Evolutionary conservation across 2,329 filamentous ascomycete species (phyloP).

Genomic region (Cercospora berteroae): DNA sequence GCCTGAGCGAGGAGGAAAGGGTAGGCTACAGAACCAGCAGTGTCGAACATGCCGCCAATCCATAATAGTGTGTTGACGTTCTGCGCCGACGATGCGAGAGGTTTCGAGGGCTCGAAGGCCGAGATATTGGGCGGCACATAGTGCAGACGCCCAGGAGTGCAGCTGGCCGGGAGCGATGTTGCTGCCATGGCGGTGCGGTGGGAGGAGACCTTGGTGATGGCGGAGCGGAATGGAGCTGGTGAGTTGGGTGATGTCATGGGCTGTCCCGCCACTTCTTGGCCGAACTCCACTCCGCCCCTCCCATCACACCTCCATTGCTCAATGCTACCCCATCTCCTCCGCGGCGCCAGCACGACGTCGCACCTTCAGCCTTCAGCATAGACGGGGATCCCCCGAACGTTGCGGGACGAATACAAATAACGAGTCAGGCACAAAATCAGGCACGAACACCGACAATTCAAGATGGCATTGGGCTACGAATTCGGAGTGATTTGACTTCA

Average conservation of each 20-base stretch:
- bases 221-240: background rate
- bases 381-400: too few relatives aligned
- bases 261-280: background rate
- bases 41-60: slow-evolving; percentile 69
- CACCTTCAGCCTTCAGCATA: too few relatives aligned
- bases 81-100: slow-evolving; percentile 21
- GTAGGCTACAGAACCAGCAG: slow-evolving; percentile 64
- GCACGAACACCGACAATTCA: too few relatives aligned
- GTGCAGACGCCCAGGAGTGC: slow-evolving; percentile 34
- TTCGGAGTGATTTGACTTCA: too few relatives aligned
- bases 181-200: background rate
- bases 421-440: too few relatives aligned
- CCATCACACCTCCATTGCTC: background rate
- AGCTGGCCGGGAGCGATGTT: background rate
- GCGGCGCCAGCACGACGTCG: too few relatives aligned
- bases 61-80: slow-evolving; percentile 63
- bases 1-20: slow-evolving; percentile 49
- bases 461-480: too few relatives aligned
- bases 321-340: background rate
- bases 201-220: background rate
- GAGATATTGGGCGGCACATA: slow-evolving; percentile 42
- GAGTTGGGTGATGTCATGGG: background rate
- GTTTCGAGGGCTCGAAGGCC: slow-evolving; percentile 47
- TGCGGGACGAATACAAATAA: too few relatives aligned
- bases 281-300: background rate